Conservation (phyloP, 495 filamentous ascomycete genomes). For the Aspergillus sparsus region DNA sequence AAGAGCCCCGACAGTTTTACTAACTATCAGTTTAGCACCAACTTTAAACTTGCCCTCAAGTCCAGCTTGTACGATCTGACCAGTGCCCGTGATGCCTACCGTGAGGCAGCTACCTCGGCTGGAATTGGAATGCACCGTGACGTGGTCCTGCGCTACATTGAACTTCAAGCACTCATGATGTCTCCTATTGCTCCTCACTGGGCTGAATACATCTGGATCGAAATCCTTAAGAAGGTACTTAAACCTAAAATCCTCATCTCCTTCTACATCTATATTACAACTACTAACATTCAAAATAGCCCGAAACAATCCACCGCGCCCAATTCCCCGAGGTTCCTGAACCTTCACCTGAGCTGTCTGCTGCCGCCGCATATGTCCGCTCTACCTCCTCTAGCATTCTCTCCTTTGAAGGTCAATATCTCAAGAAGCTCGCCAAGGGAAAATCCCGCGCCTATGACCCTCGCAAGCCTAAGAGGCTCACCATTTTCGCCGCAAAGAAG, state of each 20-base stretch:
- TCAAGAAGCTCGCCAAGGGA: conserved; percentile 84
- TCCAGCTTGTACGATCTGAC: conserved; percentile 87
- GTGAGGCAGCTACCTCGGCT: conserved; percentile 71
- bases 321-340: conserved; percentile 72
- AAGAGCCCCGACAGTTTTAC: conserved; percentile 10
- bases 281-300: conserved; percentile 25
- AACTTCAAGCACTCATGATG: conserved; percentile 82
- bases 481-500: conserved; percentile 74
- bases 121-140: conserved; percentile 82
- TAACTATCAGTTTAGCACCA: conserved; percentile 53
- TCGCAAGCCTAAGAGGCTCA: conserved; percentile 86
- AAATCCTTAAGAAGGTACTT: conserved; percentile 73
- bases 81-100: conserved; percentile 84
- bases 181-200: conserved; percentile 87
- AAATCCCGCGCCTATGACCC: conserved; percentile 81
- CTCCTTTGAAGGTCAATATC: conserved; percentile 79
- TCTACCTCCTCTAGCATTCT: conserved; percentile 75
- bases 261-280: conserved; percentile 23
- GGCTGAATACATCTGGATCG: conserved; percentile 90
- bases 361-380: conserved; percentile 79
- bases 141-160: conserved; percentile 72
- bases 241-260: neutral
- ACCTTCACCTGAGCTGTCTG: conserved; percentile 62
- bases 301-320: conserved; percentile 74
- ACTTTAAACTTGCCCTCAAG: conserved; percentile 92